Evolutionary conservation across 495 filamentous ascomycete species (phyloP).

Genomic region (Aspergillus sclerotioniger): DNA sequence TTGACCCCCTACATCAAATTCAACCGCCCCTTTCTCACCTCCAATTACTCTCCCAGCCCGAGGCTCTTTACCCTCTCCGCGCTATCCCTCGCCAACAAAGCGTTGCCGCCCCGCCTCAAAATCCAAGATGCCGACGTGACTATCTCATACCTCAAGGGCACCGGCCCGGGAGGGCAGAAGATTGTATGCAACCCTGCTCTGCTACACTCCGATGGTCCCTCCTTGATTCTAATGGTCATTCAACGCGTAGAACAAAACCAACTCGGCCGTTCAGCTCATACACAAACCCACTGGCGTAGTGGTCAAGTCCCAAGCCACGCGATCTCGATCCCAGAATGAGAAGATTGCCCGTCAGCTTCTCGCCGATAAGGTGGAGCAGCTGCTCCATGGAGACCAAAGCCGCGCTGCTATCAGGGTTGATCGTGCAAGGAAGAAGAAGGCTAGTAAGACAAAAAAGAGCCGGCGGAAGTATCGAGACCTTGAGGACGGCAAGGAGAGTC

Average conservation of each 20-base stretch:
- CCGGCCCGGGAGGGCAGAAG: slow-evolving; percentile 93
- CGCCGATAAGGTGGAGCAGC: slow-evolving; percentile 71
- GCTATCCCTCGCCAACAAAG: slow-evolving; percentile 38
- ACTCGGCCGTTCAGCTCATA: slow-evolving; percentile 88
- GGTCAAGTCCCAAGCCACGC: slow-evolving; percentile 87
- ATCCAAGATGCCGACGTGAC: slow-evolving; percentile 75
- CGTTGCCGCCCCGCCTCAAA: slow-evolving; percentile 71
- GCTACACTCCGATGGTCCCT: not conserved
- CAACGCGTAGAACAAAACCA: slow-evolving; percentile 82
- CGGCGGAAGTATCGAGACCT: slow-evolving; percentile 62
- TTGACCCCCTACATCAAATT: not conserved
- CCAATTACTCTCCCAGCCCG: not conserved
- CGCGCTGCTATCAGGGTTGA: slow-evolving; percentile 55
- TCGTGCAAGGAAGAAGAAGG: slow-evolving; percentile 59
- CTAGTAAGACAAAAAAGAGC: slow-evolving; percentile 63
- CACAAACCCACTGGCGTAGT: slow-evolving; percentile 88
- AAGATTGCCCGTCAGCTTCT: slow-evolving; percentile 78
- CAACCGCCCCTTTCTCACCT: not conserved
- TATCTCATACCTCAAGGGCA: slow-evolving; percentile 85
- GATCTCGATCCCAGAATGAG: slow-evolving; percentile 83
- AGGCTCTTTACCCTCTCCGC: slow-evolving; percentile 31
- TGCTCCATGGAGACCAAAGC: slow-evolving; percentile 59
- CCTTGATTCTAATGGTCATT: slow-evolving; percentile 2
- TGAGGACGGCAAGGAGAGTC: slow-evolving; percentile 40
- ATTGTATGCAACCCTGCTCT: slow-evolving; percentile 48